Evolutionary conservation across 495 filamentous ascomycete genomes (phyloP).

Genomic region (Penicillium goetzii): DNA sequence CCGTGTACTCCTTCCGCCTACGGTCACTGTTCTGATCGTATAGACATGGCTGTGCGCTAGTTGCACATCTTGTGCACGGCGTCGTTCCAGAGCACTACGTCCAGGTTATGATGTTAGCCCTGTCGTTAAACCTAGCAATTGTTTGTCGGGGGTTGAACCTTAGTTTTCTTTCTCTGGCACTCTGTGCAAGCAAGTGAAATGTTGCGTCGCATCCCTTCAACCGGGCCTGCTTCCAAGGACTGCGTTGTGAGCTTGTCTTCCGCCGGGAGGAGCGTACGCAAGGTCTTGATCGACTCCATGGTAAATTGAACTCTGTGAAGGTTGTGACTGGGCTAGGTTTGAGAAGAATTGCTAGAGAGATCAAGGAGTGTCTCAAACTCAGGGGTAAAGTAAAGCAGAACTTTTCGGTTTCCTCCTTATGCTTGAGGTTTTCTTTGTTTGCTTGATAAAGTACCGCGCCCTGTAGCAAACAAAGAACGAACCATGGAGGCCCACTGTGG

Average conservation of each 20-base stretch:
- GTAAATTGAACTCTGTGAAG: background rate
- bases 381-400: background rate
- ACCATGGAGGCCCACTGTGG: constrained; percentile 2
- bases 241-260: background rate
- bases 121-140: background rate
- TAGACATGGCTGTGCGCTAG: background rate
- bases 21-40: background rate
- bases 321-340: background rate
- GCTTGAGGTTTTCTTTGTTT: background rate
- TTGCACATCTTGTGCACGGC: constrained; percentile 4
- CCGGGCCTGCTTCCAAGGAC: background rate
- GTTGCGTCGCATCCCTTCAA: too few species aligned
- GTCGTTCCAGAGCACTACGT: background rate
- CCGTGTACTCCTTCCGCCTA: too few species aligned
- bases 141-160: background rate
- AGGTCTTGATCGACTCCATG: background rate
- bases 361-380: background rate
- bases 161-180: background rate
- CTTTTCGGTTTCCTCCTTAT: background rate
- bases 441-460: background rate
- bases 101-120: background rate
- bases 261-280: background rate
- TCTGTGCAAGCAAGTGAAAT: background rate
- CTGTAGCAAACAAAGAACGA: background rate
- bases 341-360: background rate